phyloP scores from a whole-genome alignment of 2,329 filamentous ascomycete genomes.

The Sordariomycetes sp. region DNA sequence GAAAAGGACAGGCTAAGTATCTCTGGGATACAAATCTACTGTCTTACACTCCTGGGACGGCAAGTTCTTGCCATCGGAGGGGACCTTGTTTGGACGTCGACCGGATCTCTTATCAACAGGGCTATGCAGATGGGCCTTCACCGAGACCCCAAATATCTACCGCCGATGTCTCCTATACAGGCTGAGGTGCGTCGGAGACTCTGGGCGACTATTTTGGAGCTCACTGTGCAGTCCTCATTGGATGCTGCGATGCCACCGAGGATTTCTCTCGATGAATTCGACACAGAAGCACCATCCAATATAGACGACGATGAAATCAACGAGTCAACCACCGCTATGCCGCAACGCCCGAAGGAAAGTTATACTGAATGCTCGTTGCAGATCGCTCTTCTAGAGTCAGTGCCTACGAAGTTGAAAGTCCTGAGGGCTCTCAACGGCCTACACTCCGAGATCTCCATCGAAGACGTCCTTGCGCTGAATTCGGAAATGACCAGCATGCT shows the following conservation, averaged over 20 bases:
- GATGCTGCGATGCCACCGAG: slow-evolving; percentile 28
- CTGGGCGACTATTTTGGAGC: slow-evolving; percentile 33
- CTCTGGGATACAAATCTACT: slow-evolving; percentile 27
- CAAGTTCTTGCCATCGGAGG: slow-evolving; percentile 31
- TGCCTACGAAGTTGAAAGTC: slow-evolving; percentile 24
- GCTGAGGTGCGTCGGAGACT: slow-evolving; percentile 29
- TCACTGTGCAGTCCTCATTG: slow-evolving; percentile 25
- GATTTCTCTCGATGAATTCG: slow-evolving; percentile 29
- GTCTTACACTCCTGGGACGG: slow-evolving; percentile 25
- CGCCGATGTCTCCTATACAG: slow-evolving; percentile 21
- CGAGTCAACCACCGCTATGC: slow-evolving; percentile 8
- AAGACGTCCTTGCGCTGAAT: slow-evolving; percentile 21
- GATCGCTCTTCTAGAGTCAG: slow-evolving; percentile 21
- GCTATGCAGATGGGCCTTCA: slow-evolving; percentile 36
- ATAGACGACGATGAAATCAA: slow-evolving; percentile 18
- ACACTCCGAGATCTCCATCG: slow-evolving; percentile 21
- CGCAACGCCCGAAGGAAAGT: not conserved
- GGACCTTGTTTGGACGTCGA: slow-evolving; percentile 30
- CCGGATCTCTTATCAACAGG: slow-evolving; percentile 27
- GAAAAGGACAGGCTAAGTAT: slow-evolving; percentile 22
- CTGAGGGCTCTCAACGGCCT: slow-evolving; percentile 23
- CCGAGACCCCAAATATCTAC: slow-evolving; percentile 29
- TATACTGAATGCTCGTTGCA: slow-evolving; percentile 24
- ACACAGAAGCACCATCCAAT: slow-evolving; percentile 26
- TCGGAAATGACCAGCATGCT: too few species aligned